Base-by-base conservation (phyloP, 164 flowering plant species). In the Umbilicus rupestris region DNA sequence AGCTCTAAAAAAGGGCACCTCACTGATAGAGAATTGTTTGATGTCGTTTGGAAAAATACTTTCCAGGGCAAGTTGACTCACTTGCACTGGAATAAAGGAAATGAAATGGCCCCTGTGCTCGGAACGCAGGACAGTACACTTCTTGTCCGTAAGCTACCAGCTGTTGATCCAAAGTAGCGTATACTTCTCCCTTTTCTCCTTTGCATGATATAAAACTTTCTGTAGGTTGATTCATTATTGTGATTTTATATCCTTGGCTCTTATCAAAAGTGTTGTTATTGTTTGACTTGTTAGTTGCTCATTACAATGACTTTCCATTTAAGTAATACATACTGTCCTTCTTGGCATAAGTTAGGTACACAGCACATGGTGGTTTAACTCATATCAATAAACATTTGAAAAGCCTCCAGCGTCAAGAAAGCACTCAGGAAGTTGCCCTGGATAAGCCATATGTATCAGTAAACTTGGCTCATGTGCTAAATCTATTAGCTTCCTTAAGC, bases 71-170 rank as follows among this genome's bases (percentile, higher is more conserved):
- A 62, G 26, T 62, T 62, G 41, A 62, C 41, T 2, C 33, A 62
- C 41, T 62, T 62, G 64, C 41, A 62, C 22, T 62, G 64, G 64
- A 62, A 62, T 62, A 31, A 62, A 37, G 64, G 64, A 62, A 37
- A 33, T 17, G 41, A 62, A 28, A 62, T 62, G 64, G 41, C 64
- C 8, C 64, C 64, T 33, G 41, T 41, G 7, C 39, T 62, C 8
- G 64, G 64, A 62, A 37, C 39, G 2, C 41, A 62, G 17, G 41
- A 10, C 69, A 65, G 69, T 26, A 69, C 65, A 20, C 5, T 70
- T 52, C 71, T 76, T 39, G 78, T 62, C 8, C 64, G 64, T 17
- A 62, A 62, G 26, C 64, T 62, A 31, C 64, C 64, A 6, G 26
- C 64, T 31, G 64, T 37, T 7, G 41, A 62, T 62, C 41, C 22